A percentile compares a stretch with the other conserved stretches of the same genome.
Evolutionary conservation across 306 rosid genomes (phyloP).

Genomic region (Cotoneaster glaucophyllus): DNA sequence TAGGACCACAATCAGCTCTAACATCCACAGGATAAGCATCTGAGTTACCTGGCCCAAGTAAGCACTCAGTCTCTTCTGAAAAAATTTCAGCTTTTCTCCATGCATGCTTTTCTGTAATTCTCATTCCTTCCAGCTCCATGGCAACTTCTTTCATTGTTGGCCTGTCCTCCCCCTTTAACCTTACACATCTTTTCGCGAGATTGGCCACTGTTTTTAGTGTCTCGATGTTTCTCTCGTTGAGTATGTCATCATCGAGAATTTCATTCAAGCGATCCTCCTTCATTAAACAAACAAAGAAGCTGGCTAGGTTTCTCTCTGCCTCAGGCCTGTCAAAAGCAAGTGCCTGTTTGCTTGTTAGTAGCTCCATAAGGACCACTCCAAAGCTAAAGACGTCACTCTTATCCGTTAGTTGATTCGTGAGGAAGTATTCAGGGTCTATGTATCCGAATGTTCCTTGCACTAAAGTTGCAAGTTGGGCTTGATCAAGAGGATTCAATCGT

Average conservation of each 20-base stretch:
- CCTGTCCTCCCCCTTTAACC: background rate
- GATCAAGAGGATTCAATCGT: background rate
- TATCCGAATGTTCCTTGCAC: slow-evolving; percentile 19
- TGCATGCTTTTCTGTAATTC: background rate
- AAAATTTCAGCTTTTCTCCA: background rate
- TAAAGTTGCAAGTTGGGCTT: slow-evolving; percentile 1
- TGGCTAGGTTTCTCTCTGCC: background rate
- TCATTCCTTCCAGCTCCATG: slow-evolving; percentile 6
- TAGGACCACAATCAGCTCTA: background rate
- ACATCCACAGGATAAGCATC: background rate
- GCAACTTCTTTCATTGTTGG: slow-evolving; percentile 5
- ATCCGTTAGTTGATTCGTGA: slow-evolving; percentile 6
- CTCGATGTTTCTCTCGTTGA: background rate
- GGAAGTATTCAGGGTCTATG: slow-evolving; percentile 20
- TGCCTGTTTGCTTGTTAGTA: slow-evolving; percentile 5
- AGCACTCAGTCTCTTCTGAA: background rate
- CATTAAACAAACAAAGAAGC: background rate
- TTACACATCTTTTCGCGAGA: background rate
- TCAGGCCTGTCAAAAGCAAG: background rate
- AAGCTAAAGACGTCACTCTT: slow-evolving; percentile 25
- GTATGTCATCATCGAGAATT: background rate
- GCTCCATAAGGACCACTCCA: slow-evolving; percentile 24
- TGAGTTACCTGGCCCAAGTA: background rate
- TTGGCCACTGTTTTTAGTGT: background rate
- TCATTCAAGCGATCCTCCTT: background rate